These are phyloP conservation scores for Antitrichia curtipendula DNA, from an alignment of 225 moss, liverwort and hornwort genomes.

Conservation along the genomic window DNA sequence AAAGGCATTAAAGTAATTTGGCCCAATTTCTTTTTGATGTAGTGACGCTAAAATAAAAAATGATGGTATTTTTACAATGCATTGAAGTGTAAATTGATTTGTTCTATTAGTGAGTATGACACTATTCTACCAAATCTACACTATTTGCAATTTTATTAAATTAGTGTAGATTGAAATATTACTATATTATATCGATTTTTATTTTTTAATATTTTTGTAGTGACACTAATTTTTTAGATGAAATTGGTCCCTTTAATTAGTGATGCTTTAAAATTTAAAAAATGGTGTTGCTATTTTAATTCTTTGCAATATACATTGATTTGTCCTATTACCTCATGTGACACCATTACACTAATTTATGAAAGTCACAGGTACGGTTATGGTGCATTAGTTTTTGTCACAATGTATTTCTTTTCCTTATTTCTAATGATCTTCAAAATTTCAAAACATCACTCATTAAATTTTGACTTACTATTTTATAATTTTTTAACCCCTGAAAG, in stretches of 20 bases:
- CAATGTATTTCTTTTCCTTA: not conserved
- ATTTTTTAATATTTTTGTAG: not conserved
- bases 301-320: not conserved
- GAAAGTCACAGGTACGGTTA: not conserved
- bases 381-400: rapidly evolving
- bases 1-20: too few relatives aligned
- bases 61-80: not conserved
- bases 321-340: not conserved
- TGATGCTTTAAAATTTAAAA: rapidly evolving
- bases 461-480: not conserved
- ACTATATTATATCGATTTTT: not conserved
- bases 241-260: rapidly evolving
- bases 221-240: not conserved
- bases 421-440: not conserved
- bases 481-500: too few relatives aligned
- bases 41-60: not conserved
- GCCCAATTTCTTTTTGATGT: too few relatives aligned
- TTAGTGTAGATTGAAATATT: not conserved
- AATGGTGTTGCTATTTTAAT: not conserved
- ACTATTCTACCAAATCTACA: not conserved
- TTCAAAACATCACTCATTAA: not conserved
- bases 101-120: not conserved
- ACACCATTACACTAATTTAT: not conserved
- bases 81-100: not conserved
- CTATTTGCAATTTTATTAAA: not conserved